Conservation (phyloP, 1,139 yeast genomes). For the Hanseniaspora sp. region DNA sequence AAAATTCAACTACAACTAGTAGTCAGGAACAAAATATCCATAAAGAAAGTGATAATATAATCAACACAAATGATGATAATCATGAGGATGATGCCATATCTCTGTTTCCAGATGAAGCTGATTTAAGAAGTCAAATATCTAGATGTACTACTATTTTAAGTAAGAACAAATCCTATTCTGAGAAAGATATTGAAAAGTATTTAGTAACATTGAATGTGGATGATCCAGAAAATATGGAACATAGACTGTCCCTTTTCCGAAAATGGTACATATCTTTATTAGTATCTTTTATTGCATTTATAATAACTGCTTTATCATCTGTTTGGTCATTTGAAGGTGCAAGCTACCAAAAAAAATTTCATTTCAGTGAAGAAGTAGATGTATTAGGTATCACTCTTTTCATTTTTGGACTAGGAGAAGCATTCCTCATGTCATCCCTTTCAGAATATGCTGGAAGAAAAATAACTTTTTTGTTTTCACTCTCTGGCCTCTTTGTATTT, state of each 20-base stretch:
- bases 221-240: constrained; percentile 45
- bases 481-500: constrained; percentile 46
- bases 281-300: constrained; percentile 39
- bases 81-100: neutral
- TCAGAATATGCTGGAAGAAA: constrained; percentile 71
- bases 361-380: constrained; percentile 47
- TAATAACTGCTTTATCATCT: constrained; percentile 43
- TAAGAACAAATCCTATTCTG: neutral
- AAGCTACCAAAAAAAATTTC: constrained; percentile 39
- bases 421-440: constrained; percentile 73
- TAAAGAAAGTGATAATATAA: neutral
- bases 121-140: neutral
- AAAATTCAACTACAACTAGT: neutral
- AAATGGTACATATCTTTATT: constrained; percentile 48
- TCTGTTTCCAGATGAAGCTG: neutral
- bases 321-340: constrained; percentile 47
- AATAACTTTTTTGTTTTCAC: constrained; percentile 51
- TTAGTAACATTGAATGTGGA: constrained; percentile 29
- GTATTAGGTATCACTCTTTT: constrained; percentile 55
- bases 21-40: too few relatives aligned
- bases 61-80: neutral
- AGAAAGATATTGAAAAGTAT: constrained; percentile 18
- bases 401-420: constrained; percentile 64
- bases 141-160: neutral
- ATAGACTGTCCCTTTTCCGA: constrained; percentile 29